Conservation (phyloP, 345 rosid species). For the Erucastrum elatum region DNA sequence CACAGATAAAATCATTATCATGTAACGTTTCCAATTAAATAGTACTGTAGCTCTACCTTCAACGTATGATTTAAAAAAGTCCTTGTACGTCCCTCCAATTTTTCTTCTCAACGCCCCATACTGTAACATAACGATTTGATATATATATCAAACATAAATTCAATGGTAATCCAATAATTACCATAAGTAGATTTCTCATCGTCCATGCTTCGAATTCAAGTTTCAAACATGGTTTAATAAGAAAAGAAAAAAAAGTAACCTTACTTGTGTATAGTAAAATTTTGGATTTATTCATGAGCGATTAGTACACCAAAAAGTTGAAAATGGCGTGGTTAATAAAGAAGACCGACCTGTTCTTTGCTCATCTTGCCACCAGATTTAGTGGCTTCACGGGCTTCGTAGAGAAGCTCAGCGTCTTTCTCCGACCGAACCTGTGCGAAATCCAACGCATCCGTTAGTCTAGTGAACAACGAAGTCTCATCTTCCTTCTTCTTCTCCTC, state of each 20-base stretch:
- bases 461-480: slow-evolving; percentile 66
- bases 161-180: not conserved
- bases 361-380: slow-evolving; percentile 66
- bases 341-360: slow-evolving; percentile 59
- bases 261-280: not conserved
- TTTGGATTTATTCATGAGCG: not conserved
- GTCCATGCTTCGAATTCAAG: not conserved
- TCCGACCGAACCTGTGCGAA: slow-evolving; percentile 76
- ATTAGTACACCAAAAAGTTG: not conserved
- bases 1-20: not conserved
- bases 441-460: slow-evolving; percentile 76
- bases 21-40: not conserved
- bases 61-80: slow-evolving; percentile 74
- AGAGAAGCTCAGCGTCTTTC: slow-evolving; percentile 75
- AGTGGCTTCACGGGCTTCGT: slow-evolving; percentile 71
- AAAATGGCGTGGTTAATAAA: not conserved
- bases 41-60: slow-evolving; percentile 53
- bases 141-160: not conserved
- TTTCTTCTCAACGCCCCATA: slow-evolving; percentile 92
- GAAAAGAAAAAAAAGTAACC: no score
- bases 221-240: not conserved
- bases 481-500: slow-evolving; percentile 39
- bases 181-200: not conserved
- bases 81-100: slow-evolving; percentile 93
- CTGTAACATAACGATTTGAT: slow-evolving; percentile 41